Percentiles rank a stretch among this genome's conserved stretches.
phyloP scores from a whole-genome alignment of 441 rosid species.

The Brassica balearica region DNA sequence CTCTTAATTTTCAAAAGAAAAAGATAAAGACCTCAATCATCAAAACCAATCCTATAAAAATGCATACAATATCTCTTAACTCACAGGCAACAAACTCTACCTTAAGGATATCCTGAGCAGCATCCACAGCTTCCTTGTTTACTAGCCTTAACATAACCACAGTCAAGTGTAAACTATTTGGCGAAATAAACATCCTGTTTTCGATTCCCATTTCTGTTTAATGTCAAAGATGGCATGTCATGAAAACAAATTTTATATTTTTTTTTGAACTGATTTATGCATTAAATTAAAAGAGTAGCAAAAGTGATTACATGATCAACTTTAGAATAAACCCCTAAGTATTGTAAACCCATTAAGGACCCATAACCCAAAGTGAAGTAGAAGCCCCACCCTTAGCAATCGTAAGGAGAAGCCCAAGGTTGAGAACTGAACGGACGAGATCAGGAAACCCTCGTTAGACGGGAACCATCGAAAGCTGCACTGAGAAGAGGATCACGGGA shows the following conservation, averaged over 20 bases:
- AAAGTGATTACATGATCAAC: too few relatives aligned
- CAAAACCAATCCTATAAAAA: conserved; percentile 31
- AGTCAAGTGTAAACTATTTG: conserved; percentile 81
- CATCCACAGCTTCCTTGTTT: conserved; percentile 71
- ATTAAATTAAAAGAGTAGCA: too few relatives aligned
- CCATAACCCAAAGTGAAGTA: too few relatives aligned
- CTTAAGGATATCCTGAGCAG: conserved; percentile 73
- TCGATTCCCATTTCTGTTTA: conserved; percentile 72
- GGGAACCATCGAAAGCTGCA: too few relatives aligned
- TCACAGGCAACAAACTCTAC: conserved; percentile 44
- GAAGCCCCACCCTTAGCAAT: too few relatives aligned
- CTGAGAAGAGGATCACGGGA: too few relatives aligned
- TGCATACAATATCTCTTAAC: conserved; percentile 22
- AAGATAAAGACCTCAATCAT: conserved; percentile 28
- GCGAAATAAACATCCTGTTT: conserved; percentile 77
- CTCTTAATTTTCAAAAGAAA: conserved; percentile 50
- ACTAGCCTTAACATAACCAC: conserved; percentile 59
- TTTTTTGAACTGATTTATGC: too few relatives aligned
- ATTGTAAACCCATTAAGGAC: too few relatives aligned
- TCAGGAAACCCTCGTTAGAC: too few relatives aligned
- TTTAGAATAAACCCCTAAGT: too few relatives aligned
- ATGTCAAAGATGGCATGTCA: conserved; percentile 23
- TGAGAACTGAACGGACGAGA: too few relatives aligned
- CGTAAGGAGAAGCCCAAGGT: too few relatives aligned
- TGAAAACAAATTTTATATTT: neutral